These are phyloP conservation scores for Dillenia suffruticosa DNA, from an alignment of 164 flowering plant species.

Conservation along the genomic window DNA sequence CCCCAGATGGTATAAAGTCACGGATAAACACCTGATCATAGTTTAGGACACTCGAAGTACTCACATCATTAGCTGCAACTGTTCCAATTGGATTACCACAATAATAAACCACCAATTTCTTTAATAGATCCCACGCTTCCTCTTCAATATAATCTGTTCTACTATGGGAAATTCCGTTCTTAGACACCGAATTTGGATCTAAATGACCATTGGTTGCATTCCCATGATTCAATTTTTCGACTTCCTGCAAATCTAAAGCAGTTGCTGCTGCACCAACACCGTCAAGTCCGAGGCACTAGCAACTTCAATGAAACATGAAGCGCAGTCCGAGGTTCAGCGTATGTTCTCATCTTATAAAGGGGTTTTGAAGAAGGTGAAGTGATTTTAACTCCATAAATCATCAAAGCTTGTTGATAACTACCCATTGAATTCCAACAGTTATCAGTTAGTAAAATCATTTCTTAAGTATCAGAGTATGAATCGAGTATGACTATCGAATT, in stretches of 20 bases:
- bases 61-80: slow-evolving; percentile 72
- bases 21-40: slow-evolving; percentile 85
- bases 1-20: slow-evolving; percentile 77
- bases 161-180: slow-evolving; percentile 5
- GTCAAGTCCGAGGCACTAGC: too few relatives aligned
- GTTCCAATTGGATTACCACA: slow-evolving; percentile 77
- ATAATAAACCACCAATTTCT: slow-evolving; percentile 54
- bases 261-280: slow-evolving; percentile 8
- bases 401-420: too few relatives aligned
- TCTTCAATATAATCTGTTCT: slow-evolving; percentile 43
- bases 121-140: slow-evolving; percentile 71
- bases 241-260: slow-evolving; percentile 18
- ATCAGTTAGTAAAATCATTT: too few relatives aligned
- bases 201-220: slow-evolving; percentile 19
- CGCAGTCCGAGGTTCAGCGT: too few relatives aligned
- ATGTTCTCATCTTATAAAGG: too few relatives aligned
- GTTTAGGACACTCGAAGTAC: slow-evolving; percentile 36
- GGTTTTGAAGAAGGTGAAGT: too few relatives aligned
- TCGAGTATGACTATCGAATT: too few relatives aligned
- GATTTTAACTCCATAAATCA: too few relatives aligned
- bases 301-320: too few relatives aligned
- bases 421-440: too few relatives aligned
- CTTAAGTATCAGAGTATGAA: too few relatives aligned
- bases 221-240: slow-evolving; percentile 18
- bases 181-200: slow-evolving; percentile 14